phyloP scores from a whole-genome alignment of 495 filamentous ascomycete genomes.

The Tuber brumale region DNA sequence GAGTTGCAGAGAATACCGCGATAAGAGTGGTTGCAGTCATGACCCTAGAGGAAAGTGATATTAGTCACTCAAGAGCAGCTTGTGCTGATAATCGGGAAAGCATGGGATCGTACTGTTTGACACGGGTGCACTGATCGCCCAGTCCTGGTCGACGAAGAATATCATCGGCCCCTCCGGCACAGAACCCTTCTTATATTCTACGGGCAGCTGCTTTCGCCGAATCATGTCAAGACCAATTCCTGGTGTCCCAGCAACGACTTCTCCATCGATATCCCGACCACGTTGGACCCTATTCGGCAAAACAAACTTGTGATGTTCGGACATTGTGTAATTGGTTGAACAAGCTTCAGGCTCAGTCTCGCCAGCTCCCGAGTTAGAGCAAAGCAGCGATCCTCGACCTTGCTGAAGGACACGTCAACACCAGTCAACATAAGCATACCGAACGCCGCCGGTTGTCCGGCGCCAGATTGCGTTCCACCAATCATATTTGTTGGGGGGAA shows the following conservation, averaged over 20 bases:
- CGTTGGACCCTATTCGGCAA: slow-evolving; percentile 66
- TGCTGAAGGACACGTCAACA: too few species aligned
- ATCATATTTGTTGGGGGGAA: slow-evolving; percentile 90
- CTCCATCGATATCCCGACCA: slow-evolving; percentile 56
- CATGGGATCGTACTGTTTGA: slow-evolving; percentile 60
- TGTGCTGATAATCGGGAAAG: too few species aligned
- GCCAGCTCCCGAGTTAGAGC: slow-evolving; percentile 92
- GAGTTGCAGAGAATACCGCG: slow-evolving; percentile 92
- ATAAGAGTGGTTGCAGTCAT: slow-evolving; percentile 55
- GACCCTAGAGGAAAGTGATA: slow-evolving; percentile 7
- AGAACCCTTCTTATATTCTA: slow-evolving; percentile 63
- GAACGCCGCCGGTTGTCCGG: slow-evolving; percentile 96
- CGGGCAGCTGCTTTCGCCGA: slow-evolving; percentile 60
- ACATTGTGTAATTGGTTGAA: slow-evolving; percentile 73
- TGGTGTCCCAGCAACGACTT: slow-evolving; percentile 85
- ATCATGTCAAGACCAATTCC: slow-evolving; percentile 90
- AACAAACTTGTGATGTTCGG: slow-evolving; percentile 63
- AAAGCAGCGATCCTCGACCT: slow-evolving; percentile 79
- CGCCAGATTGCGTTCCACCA: slow-evolving; percentile 95
- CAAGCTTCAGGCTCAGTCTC: slow-evolving; percentile 83
- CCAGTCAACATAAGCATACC: slow-evolving; percentile 82
- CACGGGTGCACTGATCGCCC: slow-evolving; percentile 86
- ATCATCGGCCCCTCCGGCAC: slow-evolving; percentile 94
- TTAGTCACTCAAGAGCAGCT: neutral
- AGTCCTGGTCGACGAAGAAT: slow-evolving; percentile 92